Evolutionary conservation across 768 basidiomycete species (phyloP).

Genomic region (Hygrophoropsis aurantiaca): DNA sequence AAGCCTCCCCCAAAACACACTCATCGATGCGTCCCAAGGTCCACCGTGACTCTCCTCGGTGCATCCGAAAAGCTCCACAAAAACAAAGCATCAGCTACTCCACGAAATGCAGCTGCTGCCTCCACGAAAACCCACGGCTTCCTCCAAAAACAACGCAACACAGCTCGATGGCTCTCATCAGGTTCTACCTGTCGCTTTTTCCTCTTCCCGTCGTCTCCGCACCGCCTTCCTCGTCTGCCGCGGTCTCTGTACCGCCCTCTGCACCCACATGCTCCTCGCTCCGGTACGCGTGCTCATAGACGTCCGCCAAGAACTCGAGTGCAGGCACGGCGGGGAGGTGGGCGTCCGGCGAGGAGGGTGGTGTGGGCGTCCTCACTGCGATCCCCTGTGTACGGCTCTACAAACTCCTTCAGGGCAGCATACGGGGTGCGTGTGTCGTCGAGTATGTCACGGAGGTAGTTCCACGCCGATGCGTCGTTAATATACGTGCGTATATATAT

Average conservation of each 20-base stretch:
- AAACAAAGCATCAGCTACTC: too few species aligned
- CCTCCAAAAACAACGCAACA: constrained; percentile 6
- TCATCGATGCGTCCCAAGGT: too few species aligned
- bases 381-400: constrained; percentile 55
- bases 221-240: too few species aligned
- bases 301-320: constrained; percentile 84
- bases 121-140: constrained; percentile 9
- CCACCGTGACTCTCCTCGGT: too few species aligned
- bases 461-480: constrained; percentile 95
- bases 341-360: constrained; percentile 60
- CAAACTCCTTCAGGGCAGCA: constrained; percentile 55
- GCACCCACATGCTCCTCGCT: too few species aligned
- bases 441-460: constrained; percentile 89
- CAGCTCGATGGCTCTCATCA: constrained; percentile 52
- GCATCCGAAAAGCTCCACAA: too few species aligned
- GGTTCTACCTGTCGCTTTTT: constrained; percentile 47
- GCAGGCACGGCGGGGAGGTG: constrained; percentile 77
- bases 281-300: too few species aligned
- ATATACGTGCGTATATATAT: too few species aligned
- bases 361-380: constrained; percentile 57
- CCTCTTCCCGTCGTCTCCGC: too few species aligned
- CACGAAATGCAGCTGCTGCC: too few species aligned
- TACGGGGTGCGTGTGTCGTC: constrained; percentile 60
- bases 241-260: too few species aligned
- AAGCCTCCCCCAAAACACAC: too few species aligned